Evolutionary conservation across 2,329 filamentous ascomycete genomes (phyloP).

Genomic region (Phyllosticta ampelicida): DNA sequence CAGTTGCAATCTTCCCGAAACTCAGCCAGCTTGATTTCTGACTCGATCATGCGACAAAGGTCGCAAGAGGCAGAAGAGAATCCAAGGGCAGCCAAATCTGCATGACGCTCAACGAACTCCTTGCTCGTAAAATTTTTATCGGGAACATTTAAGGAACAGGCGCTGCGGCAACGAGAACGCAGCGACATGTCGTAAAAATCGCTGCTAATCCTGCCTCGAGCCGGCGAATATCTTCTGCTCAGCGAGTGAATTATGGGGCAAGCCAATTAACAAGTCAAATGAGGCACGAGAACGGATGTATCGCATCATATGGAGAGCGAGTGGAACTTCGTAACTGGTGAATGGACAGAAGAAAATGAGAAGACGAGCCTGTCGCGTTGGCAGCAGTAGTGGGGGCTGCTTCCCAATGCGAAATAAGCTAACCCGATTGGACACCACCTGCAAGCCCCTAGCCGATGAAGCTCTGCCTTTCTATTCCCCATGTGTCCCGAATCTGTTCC

Average conservation of each 20-base stretch:
- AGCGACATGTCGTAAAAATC: not conserved
- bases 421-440: not conserved
- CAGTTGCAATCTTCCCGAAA: not conserved
- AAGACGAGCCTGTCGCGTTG: not conserved
- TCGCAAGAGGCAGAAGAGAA: not conserved
- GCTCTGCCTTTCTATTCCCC: too few relatives aligned
- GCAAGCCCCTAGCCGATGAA: not conserved
- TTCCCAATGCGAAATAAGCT: not conserved
- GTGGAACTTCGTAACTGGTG: not conserved
- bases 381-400: not conserved
- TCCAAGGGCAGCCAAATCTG: not conserved
- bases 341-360: not conserved
- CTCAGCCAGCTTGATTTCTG: not conserved
- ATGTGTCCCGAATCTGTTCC: too few relatives aligned
- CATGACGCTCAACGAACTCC: not conserved
- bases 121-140: not conserved
- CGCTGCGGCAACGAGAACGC: not conserved
- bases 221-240: not conserved
- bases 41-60: not conserved
- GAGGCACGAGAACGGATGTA: not conserved
- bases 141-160: not conserved
- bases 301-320: not conserved
- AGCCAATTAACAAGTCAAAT: not conserved
- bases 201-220: not conserved
- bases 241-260: not conserved